Conservation (phyloP, 352 stramenopile species). For the Globisporangium okanoganense region DNA sequence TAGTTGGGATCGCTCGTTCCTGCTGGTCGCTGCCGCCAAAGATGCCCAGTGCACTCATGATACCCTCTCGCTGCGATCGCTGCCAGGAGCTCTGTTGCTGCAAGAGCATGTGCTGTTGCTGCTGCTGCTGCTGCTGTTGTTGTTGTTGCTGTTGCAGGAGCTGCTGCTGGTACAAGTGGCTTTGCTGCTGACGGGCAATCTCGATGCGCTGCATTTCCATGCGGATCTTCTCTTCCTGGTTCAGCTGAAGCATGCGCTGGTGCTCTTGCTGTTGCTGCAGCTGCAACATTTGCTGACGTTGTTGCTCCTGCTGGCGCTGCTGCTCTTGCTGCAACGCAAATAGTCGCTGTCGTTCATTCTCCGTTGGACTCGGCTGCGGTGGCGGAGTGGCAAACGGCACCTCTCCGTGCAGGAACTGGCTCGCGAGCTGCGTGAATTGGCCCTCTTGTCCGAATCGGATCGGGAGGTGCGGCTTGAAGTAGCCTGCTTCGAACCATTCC, state of each 20-base stretch:
- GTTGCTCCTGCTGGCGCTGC: conserved; percentile 48
- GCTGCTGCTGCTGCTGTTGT: conserved; percentile 45
- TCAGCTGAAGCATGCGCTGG: conserved; percentile 62
- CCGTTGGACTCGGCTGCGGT: conserved; percentile 14
- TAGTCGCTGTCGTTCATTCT: conserved; percentile 51
- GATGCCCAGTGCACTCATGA: conserved; percentile 72
- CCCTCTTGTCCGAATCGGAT: conserved; percentile 80
- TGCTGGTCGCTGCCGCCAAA: conserved; percentile 42
- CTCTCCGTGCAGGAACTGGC: conserved; percentile 68
- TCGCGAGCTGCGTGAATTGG: conserved; percentile 68
- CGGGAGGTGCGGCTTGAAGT: conserved; percentile 87
- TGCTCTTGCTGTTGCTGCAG: conserved; percentile 67
- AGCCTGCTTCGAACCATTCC: conserved; percentile 87
- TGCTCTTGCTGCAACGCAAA: conserved; percentile 62
- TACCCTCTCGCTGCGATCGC: conserved; percentile 63
- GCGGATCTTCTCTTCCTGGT: conserved; percentile 75
- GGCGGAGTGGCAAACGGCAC: conserved; percentile 55
- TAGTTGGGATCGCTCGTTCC: conserved; percentile 16
- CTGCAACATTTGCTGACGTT: conserved; percentile 60
- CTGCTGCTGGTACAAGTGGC: conserved; percentile 53
- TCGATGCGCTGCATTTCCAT: conserved; percentile 82
- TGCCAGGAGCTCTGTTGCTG: conserved; percentile 82
- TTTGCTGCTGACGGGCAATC: conserved; percentile 64
- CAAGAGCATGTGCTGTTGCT: conserved; percentile 63
- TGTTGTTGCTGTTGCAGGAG: conserved; percentile 43